Evolutionary conservation across 305 asterid species (phyloP).

Genomic region (Striga hermonthica): DNA sequence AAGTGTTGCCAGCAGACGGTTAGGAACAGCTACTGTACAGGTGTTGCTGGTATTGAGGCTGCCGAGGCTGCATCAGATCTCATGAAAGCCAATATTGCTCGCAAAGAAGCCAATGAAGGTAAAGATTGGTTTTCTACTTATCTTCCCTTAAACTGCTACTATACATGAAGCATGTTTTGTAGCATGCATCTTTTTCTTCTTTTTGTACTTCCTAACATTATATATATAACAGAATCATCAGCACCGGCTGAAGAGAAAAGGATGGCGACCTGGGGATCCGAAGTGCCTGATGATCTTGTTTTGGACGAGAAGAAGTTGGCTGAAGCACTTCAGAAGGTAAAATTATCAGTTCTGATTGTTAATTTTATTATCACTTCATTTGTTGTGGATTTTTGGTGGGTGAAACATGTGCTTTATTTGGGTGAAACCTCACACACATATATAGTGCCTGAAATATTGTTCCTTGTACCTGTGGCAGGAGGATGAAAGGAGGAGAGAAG

Average conservation of each 20-base stretch:
- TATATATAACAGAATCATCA: slow-evolving; percentile 44
- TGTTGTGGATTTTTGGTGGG: neutral
- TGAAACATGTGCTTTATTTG: neutral
- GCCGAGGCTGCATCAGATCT: slow-evolving; percentile 91
- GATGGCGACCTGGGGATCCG: slow-evolving; percentile 89
- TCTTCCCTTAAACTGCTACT: too few species aligned
- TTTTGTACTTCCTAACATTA: slow-evolving; percentile 8
- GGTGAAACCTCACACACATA: slow-evolving; percentile 1
- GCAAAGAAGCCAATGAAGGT: slow-evolving; percentile 93
- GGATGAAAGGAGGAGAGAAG: slow-evolving; percentile 80
- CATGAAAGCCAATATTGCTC: slow-evolving; percentile 93
- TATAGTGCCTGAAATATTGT: slow-evolving; percentile 6
- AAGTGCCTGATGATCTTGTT: slow-evolving; percentile 79
- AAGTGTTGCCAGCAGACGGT: slow-evolving; percentile 86
- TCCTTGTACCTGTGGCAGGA: slow-evolving; percentile 45
- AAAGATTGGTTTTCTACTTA: neutral
- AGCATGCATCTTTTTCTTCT: neutral
- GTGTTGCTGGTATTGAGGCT: slow-evolving; percentile 98
- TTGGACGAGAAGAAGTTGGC: slow-evolving; percentile 64
- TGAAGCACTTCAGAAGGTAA: slow-evolving; percentile 81
- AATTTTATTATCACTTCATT: too few species aligned
- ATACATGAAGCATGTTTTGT: neutral
- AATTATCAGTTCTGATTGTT: neutral
- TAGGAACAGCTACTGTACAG: slow-evolving; percentile 93
- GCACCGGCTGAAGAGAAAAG: slow-evolving; percentile 60